phyloP scores from a whole-genome alignment of 768 basidiomycete genomes.

The Paxillus rubicundulus region DNA sequence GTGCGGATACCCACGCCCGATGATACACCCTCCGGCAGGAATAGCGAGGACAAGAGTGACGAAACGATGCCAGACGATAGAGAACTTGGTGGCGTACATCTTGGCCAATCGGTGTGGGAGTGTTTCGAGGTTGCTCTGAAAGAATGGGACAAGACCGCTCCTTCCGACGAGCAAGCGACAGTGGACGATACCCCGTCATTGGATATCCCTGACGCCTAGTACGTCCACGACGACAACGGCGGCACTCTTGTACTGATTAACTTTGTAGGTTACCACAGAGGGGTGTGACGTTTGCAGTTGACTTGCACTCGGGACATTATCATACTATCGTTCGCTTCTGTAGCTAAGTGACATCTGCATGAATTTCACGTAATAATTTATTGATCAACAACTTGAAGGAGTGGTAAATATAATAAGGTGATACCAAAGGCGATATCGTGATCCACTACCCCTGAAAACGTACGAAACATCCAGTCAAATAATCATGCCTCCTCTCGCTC shows the following conservation, averaged over 20 bases:
- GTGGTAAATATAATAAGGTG: constrained; percentile 30
- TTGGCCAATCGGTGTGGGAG: constrained; percentile 76
- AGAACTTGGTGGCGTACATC: constrained; percentile 67
- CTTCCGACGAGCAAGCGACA: constrained; percentile 18
- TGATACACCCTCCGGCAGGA: constrained; percentile 15
- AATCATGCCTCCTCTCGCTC: constrained; percentile 26
- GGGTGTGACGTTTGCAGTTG: not conserved
- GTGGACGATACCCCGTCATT: constrained; percentile 23
- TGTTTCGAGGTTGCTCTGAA: constrained; percentile 65
- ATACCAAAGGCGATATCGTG: constrained; percentile 8
- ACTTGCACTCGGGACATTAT: not conserved
- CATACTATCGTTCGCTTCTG: constrained; percentile 4
- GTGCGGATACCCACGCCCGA: constrained; percentile 37
- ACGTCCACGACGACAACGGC: not conserved
- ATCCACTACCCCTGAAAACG: constrained; percentile 3
- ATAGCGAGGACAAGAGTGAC: constrained; percentile 32
- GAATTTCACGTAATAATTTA: constrained; percentile 23
- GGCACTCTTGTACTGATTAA: not conserved
- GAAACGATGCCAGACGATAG: constrained; percentile 53
- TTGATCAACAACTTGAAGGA: constrained; percentile 14
- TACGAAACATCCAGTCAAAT: not conserved
- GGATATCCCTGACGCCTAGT: constrained; percentile 24
- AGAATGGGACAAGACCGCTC: constrained; percentile 52
- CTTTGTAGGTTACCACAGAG: not conserved
- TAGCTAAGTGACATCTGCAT: constrained; percentile 3